Conservation (phyloP, 2,329 filamentous ascomycete species). For the Diaporthe destruens region DNA sequence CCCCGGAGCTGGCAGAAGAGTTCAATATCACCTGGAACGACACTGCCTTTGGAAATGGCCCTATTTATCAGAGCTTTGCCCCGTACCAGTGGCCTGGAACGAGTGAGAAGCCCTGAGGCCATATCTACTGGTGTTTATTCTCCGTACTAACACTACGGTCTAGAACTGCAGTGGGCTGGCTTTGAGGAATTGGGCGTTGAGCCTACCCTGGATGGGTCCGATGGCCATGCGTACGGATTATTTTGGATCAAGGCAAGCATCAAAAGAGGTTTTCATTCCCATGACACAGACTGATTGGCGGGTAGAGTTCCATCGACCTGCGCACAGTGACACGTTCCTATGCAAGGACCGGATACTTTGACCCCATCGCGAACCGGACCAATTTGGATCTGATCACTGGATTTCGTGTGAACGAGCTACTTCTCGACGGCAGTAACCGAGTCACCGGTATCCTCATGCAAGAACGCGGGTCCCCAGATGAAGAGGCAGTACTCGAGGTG, state of each 20-base stretch:
- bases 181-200: not conserved
- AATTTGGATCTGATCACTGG: constrained; percentile 1
- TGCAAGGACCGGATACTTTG: constrained; percentile 1
- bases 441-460: not conserved
- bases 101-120: not conserved
- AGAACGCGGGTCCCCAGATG: not conserved
- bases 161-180: not conserved
- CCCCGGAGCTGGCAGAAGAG: not conserved
- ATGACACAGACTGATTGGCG: not conserved
- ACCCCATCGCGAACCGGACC: not conserved
- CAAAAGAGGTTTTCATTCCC: not conserved
- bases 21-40: constrained; percentile 1
- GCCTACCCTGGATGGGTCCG: not conserved
- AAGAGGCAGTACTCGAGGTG: not conserved
- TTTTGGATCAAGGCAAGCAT: not conserved
- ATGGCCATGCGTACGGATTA: not conserved
- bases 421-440: not conserved
- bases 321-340: not conserved
- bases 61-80: constrained; percentile 3
- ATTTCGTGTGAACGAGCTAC: not conserved
- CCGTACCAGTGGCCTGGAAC: not conserved
- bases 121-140: not conserved
- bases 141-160: not conserved
- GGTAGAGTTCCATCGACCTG: not conserved
- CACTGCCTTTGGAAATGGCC: not conserved